Evolutionary conservation across 441 rosid species (phyloP).

Genomic region (Hura crepitans): DNA sequence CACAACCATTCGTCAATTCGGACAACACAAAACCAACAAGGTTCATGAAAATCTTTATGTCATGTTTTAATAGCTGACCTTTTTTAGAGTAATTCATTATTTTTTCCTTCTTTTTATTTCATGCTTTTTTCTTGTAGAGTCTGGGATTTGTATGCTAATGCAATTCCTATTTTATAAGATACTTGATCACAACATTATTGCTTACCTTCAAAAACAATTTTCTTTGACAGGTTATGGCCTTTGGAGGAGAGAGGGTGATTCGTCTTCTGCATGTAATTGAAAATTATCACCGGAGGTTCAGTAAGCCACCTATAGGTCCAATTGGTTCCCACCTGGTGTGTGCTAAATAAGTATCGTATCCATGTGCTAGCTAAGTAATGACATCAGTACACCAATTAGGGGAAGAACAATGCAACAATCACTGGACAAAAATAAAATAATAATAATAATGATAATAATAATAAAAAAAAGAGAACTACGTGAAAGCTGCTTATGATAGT

Average conservation of each 20-base stretch:
- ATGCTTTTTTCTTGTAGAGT: background rate
- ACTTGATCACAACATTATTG: constrained; percentile 2
- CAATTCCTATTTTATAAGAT: background rate
- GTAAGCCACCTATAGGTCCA: constrained; percentile 91
- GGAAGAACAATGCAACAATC: background rate
- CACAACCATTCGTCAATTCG: constrained; percentile 48
- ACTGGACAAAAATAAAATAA: too few species aligned
- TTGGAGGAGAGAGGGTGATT: constrained; percentile 90
- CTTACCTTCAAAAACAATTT: constrained; percentile 10
- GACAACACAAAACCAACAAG: constrained; percentile 66
- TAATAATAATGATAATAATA: too few species aligned
- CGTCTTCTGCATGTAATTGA: constrained; percentile 76
- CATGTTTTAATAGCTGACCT: constrained; percentile 11
- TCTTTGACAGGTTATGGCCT: constrained; percentile 75
- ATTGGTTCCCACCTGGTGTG: constrained; percentile 94
- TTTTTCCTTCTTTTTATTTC: background rate
- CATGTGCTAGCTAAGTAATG: background rate
- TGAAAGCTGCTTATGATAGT: background rate
- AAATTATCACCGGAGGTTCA: constrained; percentile 52
- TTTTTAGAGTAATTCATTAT: background rate
- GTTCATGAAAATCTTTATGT: constrained; percentile 36
- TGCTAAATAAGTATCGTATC: background rate
- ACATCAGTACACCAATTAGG: constrained; percentile 1
- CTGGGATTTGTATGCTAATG: background rate
- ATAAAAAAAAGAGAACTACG: background rate